Conservation (phyloP, 371 early-diverging fungal genomes). For the Actinomortierella wolfii region DNA sequence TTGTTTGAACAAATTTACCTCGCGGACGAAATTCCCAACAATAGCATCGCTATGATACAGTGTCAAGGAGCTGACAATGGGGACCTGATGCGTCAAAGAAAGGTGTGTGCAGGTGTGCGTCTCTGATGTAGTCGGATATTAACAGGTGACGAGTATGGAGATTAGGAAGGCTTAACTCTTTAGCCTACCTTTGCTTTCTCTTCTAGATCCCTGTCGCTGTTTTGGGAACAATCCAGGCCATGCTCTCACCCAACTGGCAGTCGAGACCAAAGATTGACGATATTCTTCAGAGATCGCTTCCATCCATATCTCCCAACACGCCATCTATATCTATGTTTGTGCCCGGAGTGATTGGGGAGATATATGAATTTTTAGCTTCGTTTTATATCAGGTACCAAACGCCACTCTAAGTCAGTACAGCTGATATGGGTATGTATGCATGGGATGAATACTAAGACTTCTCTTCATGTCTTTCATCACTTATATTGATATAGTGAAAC, state of each 20-base stretch:
- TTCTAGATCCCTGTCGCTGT: conserved; percentile 55
- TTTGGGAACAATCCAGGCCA: conserved; percentile 51
- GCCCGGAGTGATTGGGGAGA: conserved; percentile 58
- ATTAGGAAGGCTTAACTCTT: no score
- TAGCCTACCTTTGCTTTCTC: no score
- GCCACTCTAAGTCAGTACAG: no score
- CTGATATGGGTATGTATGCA: no score
- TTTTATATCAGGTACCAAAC: conserved; percentile 61
- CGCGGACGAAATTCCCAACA: conserved; percentile 38
- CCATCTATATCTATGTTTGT: conserved; percentile 56
- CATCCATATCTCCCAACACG: conserved; percentile 51
- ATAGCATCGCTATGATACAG: conserved; percentile 34
- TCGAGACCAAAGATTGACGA: conserved; percentile 60
- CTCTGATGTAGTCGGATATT: no score
- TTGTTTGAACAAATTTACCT: conserved; percentile 57
- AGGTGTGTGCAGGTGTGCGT: no score
- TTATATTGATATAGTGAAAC: background rate
- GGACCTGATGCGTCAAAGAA: background rate
- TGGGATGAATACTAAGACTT: no score
- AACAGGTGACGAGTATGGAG: no score
- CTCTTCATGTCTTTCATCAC: background rate
- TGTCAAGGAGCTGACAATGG: conserved; percentile 11
- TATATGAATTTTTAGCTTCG: conserved; percentile 64
- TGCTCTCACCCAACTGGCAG: conserved; percentile 52
- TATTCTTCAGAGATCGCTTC: conserved; percentile 57